Evolutionary conservation across 352 stramenopile genomes (phyloP).

Genomic region (Lagenidium sp.): DNA sequence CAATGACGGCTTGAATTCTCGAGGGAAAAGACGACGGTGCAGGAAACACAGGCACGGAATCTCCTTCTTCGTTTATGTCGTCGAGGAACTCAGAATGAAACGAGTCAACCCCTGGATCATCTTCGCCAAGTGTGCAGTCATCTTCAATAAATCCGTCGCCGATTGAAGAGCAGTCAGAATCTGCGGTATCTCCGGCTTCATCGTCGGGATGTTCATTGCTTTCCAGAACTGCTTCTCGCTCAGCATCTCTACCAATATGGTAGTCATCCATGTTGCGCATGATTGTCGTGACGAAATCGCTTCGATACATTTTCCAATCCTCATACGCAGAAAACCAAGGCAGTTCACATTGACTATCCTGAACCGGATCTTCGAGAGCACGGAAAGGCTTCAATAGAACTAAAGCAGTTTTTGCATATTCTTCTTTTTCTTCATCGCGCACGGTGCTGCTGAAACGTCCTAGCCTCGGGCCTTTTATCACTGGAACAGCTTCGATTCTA

Average conservation of each 20-base stretch:
- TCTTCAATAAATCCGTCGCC: no score
- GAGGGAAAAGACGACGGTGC: no score
- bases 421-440: not conserved
- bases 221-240: not conserved
- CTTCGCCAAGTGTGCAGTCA: no score
- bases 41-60: no score
- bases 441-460: not conserved
- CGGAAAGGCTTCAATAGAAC: conserved; percentile 4
- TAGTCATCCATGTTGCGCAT: conserved; percentile 14
- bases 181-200: no score
- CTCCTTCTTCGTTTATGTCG: no score
- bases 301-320: not conserved
- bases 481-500: not conserved
- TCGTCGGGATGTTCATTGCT: not conserved
- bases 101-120: no score
- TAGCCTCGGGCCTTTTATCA: not conserved
- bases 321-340: conserved; percentile 1
- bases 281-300: not conserved
- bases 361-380: not conserved
- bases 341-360: not conserved
- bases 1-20: no score
- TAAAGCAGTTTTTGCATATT: not conserved
- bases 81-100: no score
- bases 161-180: no score
- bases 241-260: not conserved